phyloP scores from a whole-genome alignment of 306 rosid species.

The Lablab purpureus region DNA sequence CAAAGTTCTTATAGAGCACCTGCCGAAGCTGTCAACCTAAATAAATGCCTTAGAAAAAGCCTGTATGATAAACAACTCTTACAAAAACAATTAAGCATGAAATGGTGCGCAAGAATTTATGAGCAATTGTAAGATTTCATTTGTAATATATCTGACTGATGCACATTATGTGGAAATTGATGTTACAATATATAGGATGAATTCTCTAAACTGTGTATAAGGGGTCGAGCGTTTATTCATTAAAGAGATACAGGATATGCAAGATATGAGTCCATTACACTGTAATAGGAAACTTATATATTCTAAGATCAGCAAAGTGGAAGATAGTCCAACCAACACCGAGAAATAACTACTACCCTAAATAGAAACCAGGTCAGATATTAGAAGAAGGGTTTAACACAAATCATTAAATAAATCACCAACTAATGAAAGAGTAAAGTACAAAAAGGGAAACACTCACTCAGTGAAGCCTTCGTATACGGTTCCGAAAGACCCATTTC shows the following conservation, averaged over 20 bases:
- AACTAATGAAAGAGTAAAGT: not conserved
- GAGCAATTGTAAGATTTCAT: not conserved
- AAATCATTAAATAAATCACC: not conserved
- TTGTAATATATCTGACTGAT: not conserved
- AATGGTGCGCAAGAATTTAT: too few species aligned
- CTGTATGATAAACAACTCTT: slow-evolving; percentile 23
- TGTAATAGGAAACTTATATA: too few species aligned
- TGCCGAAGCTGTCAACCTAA: slow-evolving; percentile 7
- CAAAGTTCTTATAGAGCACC: slow-evolving; percentile 10
- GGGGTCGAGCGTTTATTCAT: too few species aligned
- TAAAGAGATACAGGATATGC: too few species aligned
- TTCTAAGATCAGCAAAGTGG: too few species aligned
- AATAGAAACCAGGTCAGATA: not conserved
- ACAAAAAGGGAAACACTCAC: slow-evolving; percentile 40
- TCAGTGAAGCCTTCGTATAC: slow-evolving; percentile 71
- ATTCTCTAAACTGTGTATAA: too few species aligned
- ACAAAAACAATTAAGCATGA: not conserved
- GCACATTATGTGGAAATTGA: slow-evolving; percentile 24
- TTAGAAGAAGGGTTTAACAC: not conserved
- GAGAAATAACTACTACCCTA: not conserved
- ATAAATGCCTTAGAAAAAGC: not conserved
- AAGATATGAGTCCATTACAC: too few species aligned
- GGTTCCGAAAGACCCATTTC: slow-evolving; percentile 72
- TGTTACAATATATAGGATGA: too few species aligned
- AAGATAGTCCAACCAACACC: slow-evolving; percentile 12